Evolutionary conservation across 1,284 basidiomycete species (phyloP).

Genomic region (Chiua sp.): DNA sequence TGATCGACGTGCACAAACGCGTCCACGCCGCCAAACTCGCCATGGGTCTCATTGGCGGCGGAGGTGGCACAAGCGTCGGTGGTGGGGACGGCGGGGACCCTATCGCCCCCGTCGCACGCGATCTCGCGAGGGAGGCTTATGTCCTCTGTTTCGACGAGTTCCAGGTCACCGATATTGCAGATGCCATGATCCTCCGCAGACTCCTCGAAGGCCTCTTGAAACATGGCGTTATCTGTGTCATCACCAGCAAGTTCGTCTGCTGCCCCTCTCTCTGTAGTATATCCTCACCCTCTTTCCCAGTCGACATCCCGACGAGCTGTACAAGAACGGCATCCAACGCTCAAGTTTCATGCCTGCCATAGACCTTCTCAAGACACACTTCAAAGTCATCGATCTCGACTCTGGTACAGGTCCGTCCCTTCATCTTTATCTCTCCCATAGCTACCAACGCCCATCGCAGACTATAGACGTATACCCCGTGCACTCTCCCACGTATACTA

Average conservation of each 20-base stretch:
- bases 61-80: slow-evolving; percentile 32
- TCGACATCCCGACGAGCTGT: slow-evolving; percentile 96
- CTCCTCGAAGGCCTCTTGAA: slow-evolving; percentile 86
- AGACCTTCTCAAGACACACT: slow-evolving; percentile 87
- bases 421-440: not conserved
- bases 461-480: slow-evolving; percentile 91
- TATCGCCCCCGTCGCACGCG: slow-evolving; percentile 87
- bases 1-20: slow-evolving; percentile 98
- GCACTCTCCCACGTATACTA: slow-evolving; percentile 94
- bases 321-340: slow-evolving; percentile 99
- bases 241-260: slow-evolving; percentile 90
- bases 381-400: slow-evolving; percentile 91
- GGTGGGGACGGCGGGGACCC: slow-evolving; percentile 73
- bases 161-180: slow-evolving; percentile 98
- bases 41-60: slow-evolving; percentile 53
- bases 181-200: slow-evolving; percentile 96
- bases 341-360: slow-evolving; percentile 97
- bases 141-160: slow-evolving; percentile 99
- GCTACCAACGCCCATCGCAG: slow-evolving; percentile 46
- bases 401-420: slow-evolving; percentile 83
- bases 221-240: slow-evolving; percentile 92
- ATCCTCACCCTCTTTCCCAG: slow-evolving; percentile 48
- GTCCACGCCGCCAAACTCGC: slow-evolving; percentile 81
- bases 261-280: not conserved
- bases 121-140: slow-evolving; percentile 84